These are phyloP conservation scores for Mycena vitilis DNA, from an alignment of 768 basidiomycete genomes.

Conservation along the genomic window DNA sequence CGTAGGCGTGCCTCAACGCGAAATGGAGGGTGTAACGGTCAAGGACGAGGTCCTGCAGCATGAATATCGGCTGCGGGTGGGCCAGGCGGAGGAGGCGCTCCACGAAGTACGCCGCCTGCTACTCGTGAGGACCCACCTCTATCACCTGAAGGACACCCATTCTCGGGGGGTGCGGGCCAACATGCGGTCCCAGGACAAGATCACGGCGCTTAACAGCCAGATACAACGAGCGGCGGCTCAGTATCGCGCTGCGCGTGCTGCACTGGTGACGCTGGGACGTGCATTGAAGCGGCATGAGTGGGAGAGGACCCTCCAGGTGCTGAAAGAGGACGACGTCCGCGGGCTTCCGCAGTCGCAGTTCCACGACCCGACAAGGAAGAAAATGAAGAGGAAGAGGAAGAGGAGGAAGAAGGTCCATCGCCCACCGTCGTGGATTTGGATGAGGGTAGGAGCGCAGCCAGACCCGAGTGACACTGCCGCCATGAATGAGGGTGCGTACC, in stretches of 20 bases:
- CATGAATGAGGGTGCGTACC: background rate
- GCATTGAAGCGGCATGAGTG: slow-evolving; percentile 25
- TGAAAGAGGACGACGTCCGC: slow-evolving; percentile 33
- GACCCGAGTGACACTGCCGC: background rate
- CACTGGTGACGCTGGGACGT: slow-evolving; percentile 20
- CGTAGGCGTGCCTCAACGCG: background rate
- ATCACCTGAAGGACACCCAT: slow-evolving; percentile 15
- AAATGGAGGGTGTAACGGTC: background rate
- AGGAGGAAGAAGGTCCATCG: background rate
- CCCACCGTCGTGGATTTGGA: background rate
- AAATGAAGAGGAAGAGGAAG: background rate
- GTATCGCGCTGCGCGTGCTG: slow-evolving; percentile 37
- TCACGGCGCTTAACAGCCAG: too few relatives aligned
- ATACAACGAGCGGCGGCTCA: too few relatives aligned
- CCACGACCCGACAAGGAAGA: too few relatives aligned
- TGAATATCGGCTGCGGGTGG: slow-evolving; percentile 34
- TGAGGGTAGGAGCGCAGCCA: too few relatives aligned
- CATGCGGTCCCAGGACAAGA: too few relatives aligned
- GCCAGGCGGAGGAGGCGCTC: slow-evolving; percentile 29
- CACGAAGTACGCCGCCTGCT: slow-evolving; percentile 34
- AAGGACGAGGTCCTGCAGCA: background rate
- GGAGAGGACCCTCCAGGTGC: slow-evolving; percentile 29
- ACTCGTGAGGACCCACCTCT: slow-evolving; percentile 27
- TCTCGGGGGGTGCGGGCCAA: too few relatives aligned
- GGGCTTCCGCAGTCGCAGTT: slow-evolving; percentile 28